Evolutionary conservation across 176 grass and related monocot genomes (phyloP).

Genomic region (Rhynchospora breviuscula): DNA sequence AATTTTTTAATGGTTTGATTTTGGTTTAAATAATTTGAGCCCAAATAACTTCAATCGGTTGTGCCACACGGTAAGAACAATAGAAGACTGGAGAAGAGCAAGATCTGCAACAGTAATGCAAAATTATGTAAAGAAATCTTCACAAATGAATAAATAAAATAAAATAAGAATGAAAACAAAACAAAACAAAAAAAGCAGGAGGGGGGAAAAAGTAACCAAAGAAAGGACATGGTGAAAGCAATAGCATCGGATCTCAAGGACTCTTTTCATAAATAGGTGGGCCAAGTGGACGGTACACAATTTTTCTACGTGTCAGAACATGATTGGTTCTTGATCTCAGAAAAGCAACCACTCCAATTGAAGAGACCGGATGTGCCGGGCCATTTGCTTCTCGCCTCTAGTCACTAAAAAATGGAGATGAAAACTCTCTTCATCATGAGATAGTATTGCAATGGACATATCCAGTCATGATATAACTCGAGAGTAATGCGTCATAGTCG

Average conservation of each 20-base stretch:
- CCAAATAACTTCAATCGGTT: no score
- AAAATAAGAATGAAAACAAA: background rate
- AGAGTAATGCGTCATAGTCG: background rate
- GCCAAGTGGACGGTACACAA: background rate
- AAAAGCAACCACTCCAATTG: background rate
- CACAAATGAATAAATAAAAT: background rate
- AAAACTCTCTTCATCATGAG: background rate
- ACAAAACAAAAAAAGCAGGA: background rate
- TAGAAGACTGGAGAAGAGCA: background rate
- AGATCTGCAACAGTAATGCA: background rate
- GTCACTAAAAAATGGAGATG: background rate
- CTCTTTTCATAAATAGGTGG: slow-evolving; percentile 12
- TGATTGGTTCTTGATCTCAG: background rate
- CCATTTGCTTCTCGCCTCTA: background rate
- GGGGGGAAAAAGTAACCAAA: background rate
- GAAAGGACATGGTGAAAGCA: slow-evolving; percentile 13
- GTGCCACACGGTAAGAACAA: background rate
- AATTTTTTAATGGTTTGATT: no score
- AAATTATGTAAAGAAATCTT: background rate
- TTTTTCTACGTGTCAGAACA: background rate
- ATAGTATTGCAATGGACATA: background rate
- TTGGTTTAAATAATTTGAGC: no score
- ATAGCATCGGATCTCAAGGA: background rate
- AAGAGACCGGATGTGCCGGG: background rate
- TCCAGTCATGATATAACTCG: background rate